These are phyloP conservation scores for Schoenoplectus triqueter DNA, from an alignment of 202 grass and related monocot species.

Conservation along the genomic window DNA sequence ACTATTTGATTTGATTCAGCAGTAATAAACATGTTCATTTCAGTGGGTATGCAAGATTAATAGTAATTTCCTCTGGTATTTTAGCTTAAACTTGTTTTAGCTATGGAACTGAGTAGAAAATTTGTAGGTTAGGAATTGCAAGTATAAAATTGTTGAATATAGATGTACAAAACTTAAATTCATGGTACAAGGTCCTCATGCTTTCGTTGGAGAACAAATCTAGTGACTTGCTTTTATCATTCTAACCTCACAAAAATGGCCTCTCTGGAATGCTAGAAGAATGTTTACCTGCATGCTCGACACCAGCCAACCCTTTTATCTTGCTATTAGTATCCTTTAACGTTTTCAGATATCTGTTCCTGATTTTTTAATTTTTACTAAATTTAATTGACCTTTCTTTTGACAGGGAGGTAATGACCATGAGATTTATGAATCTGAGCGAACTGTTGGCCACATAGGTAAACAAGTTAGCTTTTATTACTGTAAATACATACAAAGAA, in stretches of 20 bases:
- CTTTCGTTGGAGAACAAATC: neutral
- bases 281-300: neutral
- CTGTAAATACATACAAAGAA: conserved; percentile 22
- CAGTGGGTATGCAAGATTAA: neutral
- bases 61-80: neutral
- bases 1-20: neutral
- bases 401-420: conserved; percentile 92
- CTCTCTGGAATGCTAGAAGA: conserved; percentile 18
- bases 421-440: conserved; percentile 89
- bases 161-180: neutral
- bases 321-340: neutral
- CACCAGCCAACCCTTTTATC: neutral
- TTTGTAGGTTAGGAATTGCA: neutral
- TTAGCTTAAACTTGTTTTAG: neutral
- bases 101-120: neutral
- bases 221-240: neutral
- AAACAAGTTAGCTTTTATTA: conserved; percentile 38
- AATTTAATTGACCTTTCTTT: conserved; percentile 31
- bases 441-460: conserved; percentile 94
- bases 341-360: neutral
- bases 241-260: neutral
- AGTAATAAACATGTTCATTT: neutral
- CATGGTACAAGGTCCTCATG: neutral
- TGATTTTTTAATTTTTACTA: neutral
- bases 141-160: neutral